Evolutionary conservation across 768 basidiomycete genomes (phyloP).

Genomic region (Piloderma croceum): DNA sequence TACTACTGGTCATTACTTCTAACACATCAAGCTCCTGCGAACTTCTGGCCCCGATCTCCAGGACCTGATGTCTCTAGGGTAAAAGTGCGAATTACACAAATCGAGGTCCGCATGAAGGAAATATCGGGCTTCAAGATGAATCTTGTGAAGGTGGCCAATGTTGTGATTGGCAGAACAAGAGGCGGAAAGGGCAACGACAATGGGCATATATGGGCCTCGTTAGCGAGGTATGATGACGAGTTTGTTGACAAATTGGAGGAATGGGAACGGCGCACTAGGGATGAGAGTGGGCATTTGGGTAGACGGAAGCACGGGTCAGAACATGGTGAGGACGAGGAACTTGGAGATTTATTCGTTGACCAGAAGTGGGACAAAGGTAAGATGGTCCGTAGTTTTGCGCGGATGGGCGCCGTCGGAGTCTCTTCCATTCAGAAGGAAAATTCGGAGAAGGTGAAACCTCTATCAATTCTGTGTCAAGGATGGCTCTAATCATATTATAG

Average conservation of each 20-base stretch:
- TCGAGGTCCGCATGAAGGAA: slow-evolving; percentile 58
- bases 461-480: not conserved
- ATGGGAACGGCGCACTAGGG: slow-evolving; percentile 54
- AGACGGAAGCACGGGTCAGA: slow-evolving; percentile 30
- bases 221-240: slow-evolving; percentile 75
- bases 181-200: slow-evolving; percentile 30
- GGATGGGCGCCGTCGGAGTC: slow-evolving; percentile 41
- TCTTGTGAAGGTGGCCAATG: slow-evolving; percentile 53
- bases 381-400: slow-evolving; percentile 75
- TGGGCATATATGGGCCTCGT: slow-evolving; percentile 59
- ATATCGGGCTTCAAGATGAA: slow-evolving; percentile 43
- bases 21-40: slow-evolving; percentile 45
- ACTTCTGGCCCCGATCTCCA: slow-evolving; percentile 35
- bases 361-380: slow-evolving; percentile 68
- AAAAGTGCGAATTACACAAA: slow-evolving; percentile 51
- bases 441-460: slow-evolving; percentile 29
- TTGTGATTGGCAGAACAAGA: slow-evolving; percentile 42
- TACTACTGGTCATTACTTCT: slow-evolving; percentile 73
- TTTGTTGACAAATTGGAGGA: slow-evolving; percentile 58
- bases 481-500: slow-evolving; percentile 19
- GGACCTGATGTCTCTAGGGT: slow-evolving; percentile 17
- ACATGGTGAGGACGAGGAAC: slow-evolving; percentile 28
- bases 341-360: slow-evolving; percentile 41
- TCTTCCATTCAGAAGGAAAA: slow-evolving; percentile 27
- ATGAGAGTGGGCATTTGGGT: slow-evolving; percentile 33